These are phyloP conservation scores for Ophiostoma novo-ulmi DNA, from an alignment of 2,329 filamentous ascomycete genomes.

Conservation along the genomic window DNA sequence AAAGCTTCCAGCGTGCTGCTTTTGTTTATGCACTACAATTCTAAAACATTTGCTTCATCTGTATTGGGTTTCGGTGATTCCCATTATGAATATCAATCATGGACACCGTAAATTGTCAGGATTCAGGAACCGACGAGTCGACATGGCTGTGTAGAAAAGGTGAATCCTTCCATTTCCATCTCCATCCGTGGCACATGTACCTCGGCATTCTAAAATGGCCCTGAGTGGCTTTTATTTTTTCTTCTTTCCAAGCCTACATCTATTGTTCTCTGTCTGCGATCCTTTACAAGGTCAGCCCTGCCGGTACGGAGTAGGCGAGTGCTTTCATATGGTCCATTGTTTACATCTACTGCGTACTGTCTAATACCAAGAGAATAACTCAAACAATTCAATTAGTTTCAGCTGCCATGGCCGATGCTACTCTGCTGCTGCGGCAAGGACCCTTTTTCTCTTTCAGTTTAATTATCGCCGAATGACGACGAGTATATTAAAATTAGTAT, in stretches of 20 bases:
- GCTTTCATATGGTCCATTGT: background rate
- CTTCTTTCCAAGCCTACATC: background rate
- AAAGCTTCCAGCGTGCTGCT: background rate
- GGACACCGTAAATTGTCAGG: background rate
- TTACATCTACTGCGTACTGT: background rate
- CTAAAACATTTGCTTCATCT: too few relatives aligned
- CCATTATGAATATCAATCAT: background rate
- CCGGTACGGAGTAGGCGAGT: background rate
- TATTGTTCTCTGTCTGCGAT: background rate
- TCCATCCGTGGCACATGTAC: background rate
- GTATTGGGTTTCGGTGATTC: background rate
- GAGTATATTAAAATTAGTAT: background rate
- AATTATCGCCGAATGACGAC: background rate
- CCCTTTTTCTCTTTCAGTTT: background rate
- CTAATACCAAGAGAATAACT: background rate
- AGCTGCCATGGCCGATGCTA: constrained; percentile 5
- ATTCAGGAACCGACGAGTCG: background rate
- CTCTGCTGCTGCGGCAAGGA: background rate
- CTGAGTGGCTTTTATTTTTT: background rate
- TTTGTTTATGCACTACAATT: too few relatives aligned
- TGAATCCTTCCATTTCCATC: background rate
- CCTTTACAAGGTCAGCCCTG: background rate
- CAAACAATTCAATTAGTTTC: background rate
- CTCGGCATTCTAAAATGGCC: background rate
- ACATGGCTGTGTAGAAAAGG: background rate